Evolutionary conservation across 768 basidiomycete genomes (phyloP), one percentile per base, ranked within the genome.

Genomic region (Pleurotus cornucopiae): DNA sequence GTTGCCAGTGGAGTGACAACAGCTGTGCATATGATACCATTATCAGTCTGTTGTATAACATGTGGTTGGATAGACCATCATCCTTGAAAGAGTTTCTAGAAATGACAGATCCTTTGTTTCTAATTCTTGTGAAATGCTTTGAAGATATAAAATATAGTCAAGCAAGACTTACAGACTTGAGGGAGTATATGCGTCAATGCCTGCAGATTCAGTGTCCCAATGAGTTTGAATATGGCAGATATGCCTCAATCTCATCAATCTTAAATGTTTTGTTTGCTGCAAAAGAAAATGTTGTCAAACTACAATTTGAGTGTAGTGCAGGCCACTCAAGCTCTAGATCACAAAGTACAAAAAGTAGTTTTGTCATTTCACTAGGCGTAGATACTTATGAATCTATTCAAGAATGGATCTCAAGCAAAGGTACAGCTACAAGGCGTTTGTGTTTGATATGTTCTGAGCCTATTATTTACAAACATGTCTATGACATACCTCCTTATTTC

Each of bases 1-100:
- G 63, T n/a, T 54, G 58, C 37, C 39, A 18, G 25, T 69, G 68
- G 68, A 51, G 48, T 30, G 23, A 62, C 16, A 65, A 67, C 34
- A 71, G 69, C 39, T 72, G 69, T 62, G 65, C 66, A 9, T 72
- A 72, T 62, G 70, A 72, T 54, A 14, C 63, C 7, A 26, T 64
- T 1, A 52, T 71, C 30, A 57, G 62, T 1, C 54, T 64, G 2
- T 46, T 71, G 4, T 65, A 52, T 54, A 46, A 62, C 43, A 48
- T 67, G 13, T 68, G 63, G 66, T 14, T 16, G 18, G 37, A 49
- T 21, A 44, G 57, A 23, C 56, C 56, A 14, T 21, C 45, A 51
- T 43, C 51, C 16, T 41, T 40, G 18, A 30, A 47, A 34, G 57
- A 23, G 45, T 13, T 45, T 49, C 25, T 43, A 6, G 41, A 18